These are phyloP conservation scores for Crithidia acanthocephali DNA, from an alignment of 208 protist genomes.

Conservation along the genomic window DNA sequence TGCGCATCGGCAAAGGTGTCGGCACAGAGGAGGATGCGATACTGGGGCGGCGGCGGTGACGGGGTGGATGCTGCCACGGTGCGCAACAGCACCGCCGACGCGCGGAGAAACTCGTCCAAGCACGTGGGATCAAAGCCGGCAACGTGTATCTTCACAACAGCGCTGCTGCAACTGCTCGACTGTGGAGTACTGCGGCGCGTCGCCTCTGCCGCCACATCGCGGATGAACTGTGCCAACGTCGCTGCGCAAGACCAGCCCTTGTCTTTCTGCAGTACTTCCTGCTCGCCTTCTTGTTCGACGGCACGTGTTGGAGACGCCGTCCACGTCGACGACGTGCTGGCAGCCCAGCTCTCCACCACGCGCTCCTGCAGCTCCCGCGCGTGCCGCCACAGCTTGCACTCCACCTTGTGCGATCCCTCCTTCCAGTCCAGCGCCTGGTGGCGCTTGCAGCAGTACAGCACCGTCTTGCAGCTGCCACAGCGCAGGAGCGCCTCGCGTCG, in stretches of 20 bases:
- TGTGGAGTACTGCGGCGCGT: slow-evolving; percentile 3
- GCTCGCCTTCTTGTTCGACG: neutral
- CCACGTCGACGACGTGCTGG: neutral
- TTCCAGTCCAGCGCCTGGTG: slow-evolving; percentile 85
- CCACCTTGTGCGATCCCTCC: slow-evolving; percentile 49
- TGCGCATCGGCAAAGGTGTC: slow-evolving; percentile 47
- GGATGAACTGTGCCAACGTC: slow-evolving; percentile 46
- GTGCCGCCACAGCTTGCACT: slow-evolving; percentile 60
- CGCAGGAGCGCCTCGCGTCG: slow-evolving; percentile 62
- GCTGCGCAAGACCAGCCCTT: slow-evolving; percentile 34
- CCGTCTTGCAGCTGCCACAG: slow-evolving; percentile 71
- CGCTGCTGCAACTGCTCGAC: slow-evolving; percentile 1
- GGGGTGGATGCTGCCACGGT: neutral
- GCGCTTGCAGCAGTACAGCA: slow-evolving; percentile 77
- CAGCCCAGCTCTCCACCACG: slow-evolving; percentile 36
- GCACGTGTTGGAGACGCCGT: slow-evolving; percentile 6
- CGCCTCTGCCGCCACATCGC: slow-evolving; percentile 19
- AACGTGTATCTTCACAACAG: slow-evolving; percentile 31
- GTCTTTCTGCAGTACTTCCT: slow-evolving; percentile 5
- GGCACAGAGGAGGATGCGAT: slow-evolving; percentile 62
- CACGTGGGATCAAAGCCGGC: slow-evolving; percentile 29
- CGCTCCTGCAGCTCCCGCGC: slow-evolving; percentile 53
- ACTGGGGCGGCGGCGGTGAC: neutral
- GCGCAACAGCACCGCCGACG: neutral
- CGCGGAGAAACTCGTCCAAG: slow-evolving; percentile 30